Conservation (phyloP, 1,284 basidiomycete species). For the Ganoderma lingzhi region DNA sequence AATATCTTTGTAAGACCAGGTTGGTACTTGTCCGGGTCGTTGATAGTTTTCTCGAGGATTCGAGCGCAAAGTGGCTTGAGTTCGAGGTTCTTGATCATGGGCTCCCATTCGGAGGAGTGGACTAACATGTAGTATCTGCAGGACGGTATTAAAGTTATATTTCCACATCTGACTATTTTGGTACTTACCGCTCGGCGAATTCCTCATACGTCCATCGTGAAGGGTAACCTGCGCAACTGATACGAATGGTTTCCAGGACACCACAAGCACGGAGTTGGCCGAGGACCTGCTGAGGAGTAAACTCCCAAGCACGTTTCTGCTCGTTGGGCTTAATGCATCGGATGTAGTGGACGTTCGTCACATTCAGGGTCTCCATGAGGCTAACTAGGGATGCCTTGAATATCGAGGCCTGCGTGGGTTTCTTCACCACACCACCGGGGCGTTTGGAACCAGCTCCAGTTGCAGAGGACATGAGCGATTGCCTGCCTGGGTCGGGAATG, state of each 20-base stretch:
- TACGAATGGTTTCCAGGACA: slow-evolving; percentile 98
- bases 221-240: slow-evolving; percentile 98
- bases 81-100: slow-evolving; percentile 83
- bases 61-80: slow-evolving; percentile 85
- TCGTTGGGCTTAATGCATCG: slow-evolving; percentile 99
- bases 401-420: slow-evolving; percentile 97
- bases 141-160: slow-evolving; percentile 21
- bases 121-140: slow-evolving; percentile 96
- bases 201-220: slow-evolving; percentile 99
- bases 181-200: slow-evolving; percentile 92
- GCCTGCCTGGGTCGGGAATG: slow-evolving; percentile 87
- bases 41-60: slow-evolving; percentile 89
- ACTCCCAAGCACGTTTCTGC: slow-evolving; percentile 95
- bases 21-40: slow-evolving; percentile 97
- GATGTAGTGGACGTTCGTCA: slow-evolving; percentile 99
- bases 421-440: slow-evolving; percentile 77
- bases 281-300: slow-evolving; percentile 95
- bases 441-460: slow-evolving; percentile 58
- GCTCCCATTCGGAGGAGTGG: slow-evolving; percentile 85
- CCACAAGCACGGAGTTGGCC: slow-evolving; percentile 97
- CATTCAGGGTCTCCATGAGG: slow-evolving; percentile 97
- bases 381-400: slow-evolving; percentile 96
- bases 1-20: slow-evolving; percentile 98
- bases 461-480: slow-evolving; percentile 67
- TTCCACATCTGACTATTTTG: background rate